These are phyloP conservation scores for Pseudocercospora fuligena DNA, from an alignment of 2,329 filamentous ascomycete genomes.

Conservation along the genomic window DNA sequence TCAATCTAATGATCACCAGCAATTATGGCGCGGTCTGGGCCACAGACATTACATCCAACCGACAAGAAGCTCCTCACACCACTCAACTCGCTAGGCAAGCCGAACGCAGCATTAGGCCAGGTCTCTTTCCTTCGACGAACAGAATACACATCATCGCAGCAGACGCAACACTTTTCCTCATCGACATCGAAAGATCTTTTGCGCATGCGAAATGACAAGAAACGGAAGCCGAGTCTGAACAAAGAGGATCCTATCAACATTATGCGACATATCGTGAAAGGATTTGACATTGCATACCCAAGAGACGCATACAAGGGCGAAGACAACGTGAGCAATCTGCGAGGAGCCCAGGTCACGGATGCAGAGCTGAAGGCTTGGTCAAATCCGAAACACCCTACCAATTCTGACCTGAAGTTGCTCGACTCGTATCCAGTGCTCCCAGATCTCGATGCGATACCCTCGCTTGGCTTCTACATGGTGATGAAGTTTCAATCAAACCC, in stretches of 20 bases:
- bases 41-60: slow-evolving; percentile 75
- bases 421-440: slow-evolving; percentile 66
- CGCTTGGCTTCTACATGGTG: slow-evolving; percentile 63
- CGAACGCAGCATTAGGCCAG: slow-evolving; percentile 73
- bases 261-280: slow-evolving; percentile 64
- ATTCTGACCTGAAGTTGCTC: slow-evolving; percentile 61
- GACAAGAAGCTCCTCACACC: slow-evolving; percentile 84
- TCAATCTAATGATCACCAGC: slow-evolving; percentile 28
- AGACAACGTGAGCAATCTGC: slow-evolving; percentile 62
- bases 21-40: slow-evolving; percentile 70
- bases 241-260: slow-evolving; percentile 66
- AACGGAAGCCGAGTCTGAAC: slow-evolving; percentile 45
- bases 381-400: slow-evolving; percentile 63
- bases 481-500: slow-evolving; percentile 68
- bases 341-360: slow-evolving; percentile 58
- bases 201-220: slow-evolving; percentile 46
- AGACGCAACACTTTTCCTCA: slow-evolving; percentile 54
- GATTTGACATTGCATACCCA: slow-evolving; percentile 68
- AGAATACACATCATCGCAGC: slow-evolving; percentile 79
- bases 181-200: slow-evolving; percentile 60
- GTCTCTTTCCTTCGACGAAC: slow-evolving; percentile 95
- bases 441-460: slow-evolving; percentile 64
- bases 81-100: slow-evolving; percentile 82
- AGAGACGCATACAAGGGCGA: slow-evolving; percentile 69
- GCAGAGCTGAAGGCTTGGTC: slow-evolving; percentile 65